Evolutionary conservation across 192 early-diverging fungal species (phyloP).

Genomic region (Podila minutissima): DNA sequence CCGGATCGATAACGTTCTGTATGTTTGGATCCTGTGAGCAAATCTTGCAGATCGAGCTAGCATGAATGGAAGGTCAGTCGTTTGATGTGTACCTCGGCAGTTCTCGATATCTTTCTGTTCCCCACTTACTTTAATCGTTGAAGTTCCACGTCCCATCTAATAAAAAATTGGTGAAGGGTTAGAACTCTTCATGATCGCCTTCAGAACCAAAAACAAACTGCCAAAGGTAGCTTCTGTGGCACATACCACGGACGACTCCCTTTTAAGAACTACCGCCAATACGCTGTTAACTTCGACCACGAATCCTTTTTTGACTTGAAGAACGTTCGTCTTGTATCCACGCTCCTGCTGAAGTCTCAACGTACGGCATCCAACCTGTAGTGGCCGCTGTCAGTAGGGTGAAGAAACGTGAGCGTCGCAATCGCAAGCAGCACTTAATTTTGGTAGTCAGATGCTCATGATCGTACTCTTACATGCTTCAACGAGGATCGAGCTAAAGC

Average conservation of each 20-base stretch:
- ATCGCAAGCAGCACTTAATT: no score
- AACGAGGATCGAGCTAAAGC: not conserved
- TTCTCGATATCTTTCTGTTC: not conserved
- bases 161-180: not conserved
- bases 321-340: constrained; percentile 61
- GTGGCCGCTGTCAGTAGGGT: constrained; percentile 7
- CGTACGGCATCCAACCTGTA: not conserved
- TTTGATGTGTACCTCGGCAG: not conserved
- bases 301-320: constrained; percentile 69
- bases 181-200: not conserved
- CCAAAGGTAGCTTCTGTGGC: constrained; percentile 53
- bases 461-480: not conserved
- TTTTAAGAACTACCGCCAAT: constrained; percentile 72
- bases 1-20: constrained; percentile 77
- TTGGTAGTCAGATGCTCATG: not conserved
- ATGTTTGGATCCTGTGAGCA: constrained; percentile 64
- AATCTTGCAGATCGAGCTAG: constrained; percentile 76
- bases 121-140: constrained; percentile 29
- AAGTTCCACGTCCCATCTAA: constrained; percentile 47
- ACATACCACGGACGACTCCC: constrained; percentile 76
- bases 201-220: not conserved
- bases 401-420: no score
- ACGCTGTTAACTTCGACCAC: constrained; percentile 74
- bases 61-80: constrained; percentile 3
- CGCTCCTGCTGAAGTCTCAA: constrained; percentile 32